Base-by-base conservation (phyloP, 192 early-diverging fungal species). In the Backusella morwellensis region DNA sequence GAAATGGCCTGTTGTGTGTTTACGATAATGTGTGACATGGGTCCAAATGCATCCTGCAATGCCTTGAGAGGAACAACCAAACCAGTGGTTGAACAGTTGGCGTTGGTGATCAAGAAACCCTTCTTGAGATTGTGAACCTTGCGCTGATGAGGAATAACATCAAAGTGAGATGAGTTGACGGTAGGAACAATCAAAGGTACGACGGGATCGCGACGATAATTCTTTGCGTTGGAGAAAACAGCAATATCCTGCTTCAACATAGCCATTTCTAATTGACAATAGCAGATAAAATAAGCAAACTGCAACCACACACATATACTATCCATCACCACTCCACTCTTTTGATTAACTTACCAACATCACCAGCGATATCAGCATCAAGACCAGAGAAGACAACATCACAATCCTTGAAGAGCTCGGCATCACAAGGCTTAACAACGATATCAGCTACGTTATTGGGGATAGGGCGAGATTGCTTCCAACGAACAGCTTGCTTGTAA, bases 31-130 rank as follows among this genome's bases (percentile, higher is more conserved):
- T 89, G 88, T 52, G 83, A 85, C 44, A 97, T 66, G 26, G 96
- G 95, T 5, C 98, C 98, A 83, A 97, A 99, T 50, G 87, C 89
- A 82, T 98, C 94, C 81, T 96, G 92, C 70, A 98, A 86, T 14
- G 97, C 93, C 82, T 93, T 94, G 68, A 96, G 83, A 2, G 91
- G 91, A 70, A 97, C 95, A 15, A 97, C 97, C 40, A 99, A 89
- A 26, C 98, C 98, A 4, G 98, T 95, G 56, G 98, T 96, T n/a
- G 98, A 97, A 86, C 98, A 99, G 87, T 99, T 99, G 59, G 97
- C 94, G 87, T 98, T 99, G 29, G 98, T 98, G 70, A 98, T 90
- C 26, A 99, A 81, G 82, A 97, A 96, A 50, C 97, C 97, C 82
- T 89, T 90, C 69, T 86, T 84, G 54, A 89, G 82, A 2, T 83